These are phyloP conservation scores for Floccularia luteovirens DNA, from an alignment of 768 basidiomycete species.

Conservation along the genomic window DNA sequence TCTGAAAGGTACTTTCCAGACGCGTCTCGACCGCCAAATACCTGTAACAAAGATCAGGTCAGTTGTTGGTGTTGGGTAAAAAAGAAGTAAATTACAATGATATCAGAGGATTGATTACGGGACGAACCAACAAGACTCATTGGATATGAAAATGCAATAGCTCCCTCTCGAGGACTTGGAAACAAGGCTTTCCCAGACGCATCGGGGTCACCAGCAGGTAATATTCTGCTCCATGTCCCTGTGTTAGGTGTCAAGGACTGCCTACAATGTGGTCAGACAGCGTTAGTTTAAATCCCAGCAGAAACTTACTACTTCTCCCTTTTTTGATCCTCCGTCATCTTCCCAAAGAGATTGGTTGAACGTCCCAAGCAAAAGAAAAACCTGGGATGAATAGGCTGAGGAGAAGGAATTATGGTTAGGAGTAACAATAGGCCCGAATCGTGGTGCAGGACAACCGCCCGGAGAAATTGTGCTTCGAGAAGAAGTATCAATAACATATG, in stretches of 20 bases:
- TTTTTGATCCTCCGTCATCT: constrained; percentile 49
- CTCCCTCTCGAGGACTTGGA: constrained; percentile 67
- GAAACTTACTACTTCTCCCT: constrained; percentile 64
- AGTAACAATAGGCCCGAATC: constrained; percentile 50
- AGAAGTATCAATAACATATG: constrained; percentile 48
- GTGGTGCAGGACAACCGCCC: constrained; percentile 55
- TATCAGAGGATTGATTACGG: constrained; percentile 48
- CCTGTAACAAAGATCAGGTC: constrained; percentile 15
- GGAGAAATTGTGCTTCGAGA: constrained; percentile 27
- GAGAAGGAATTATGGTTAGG: constrained; percentile 54
- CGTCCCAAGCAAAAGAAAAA: constrained; percentile 62
- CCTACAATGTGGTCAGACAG: constrained; percentile 26
- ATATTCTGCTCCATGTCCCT: constrained; percentile 62
- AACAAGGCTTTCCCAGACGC: constrained; percentile 37
- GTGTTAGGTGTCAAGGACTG: constrained; percentile 52
- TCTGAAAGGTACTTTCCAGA: constrained; percentile 64
- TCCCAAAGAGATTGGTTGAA: constrained; percentile 61
- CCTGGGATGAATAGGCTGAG: constrained; percentile 52
- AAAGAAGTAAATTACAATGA: constrained; percentile 34
- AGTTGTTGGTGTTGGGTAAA: constrained; percentile 1
- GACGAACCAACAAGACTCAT: constrained; percentile 49
- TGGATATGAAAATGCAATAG: constrained; percentile 50
- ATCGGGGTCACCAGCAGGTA: constrained; percentile 73
- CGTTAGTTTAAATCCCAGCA: constrained; percentile 1
- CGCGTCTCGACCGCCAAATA: constrained; percentile 72